These are phyloP conservation scores for Centrapalus pauciflorus DNA, from an alignment of 129 eudicot genomes.

Conservation along the genomic window DNA sequence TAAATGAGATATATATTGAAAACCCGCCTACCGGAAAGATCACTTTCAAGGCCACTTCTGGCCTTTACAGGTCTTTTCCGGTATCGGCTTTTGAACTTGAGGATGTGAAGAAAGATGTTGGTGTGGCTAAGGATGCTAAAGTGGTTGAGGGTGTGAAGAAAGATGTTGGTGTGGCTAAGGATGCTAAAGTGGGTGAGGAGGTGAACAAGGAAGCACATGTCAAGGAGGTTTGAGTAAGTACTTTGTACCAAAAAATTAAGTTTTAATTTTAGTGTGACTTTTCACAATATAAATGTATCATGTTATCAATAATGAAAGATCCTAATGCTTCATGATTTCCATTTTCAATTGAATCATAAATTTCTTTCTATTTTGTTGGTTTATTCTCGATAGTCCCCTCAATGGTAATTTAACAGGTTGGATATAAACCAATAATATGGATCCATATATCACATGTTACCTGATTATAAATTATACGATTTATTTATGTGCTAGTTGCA, in stretches of 20 bases:
- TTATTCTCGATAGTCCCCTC: no score
- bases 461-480: no score
- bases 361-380: no score
- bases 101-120: constrained; percentile 37
- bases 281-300: constrained; percentile 7
- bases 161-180: constrained; percentile 15
- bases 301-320: constrained; percentile 16
- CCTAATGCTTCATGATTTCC: constrained; percentile 7
- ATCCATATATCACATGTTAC: no score
- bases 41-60: constrained; percentile 61
- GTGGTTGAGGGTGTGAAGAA: constrained; percentile 10
- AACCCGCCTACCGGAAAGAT: constrained; percentile 52
- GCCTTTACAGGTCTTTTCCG: constrained; percentile 56
- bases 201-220: constrained; percentile 10
- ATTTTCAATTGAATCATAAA: not conserved
- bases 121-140: constrained; percentile 22
- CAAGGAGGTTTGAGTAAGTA: constrained; percentile 24
- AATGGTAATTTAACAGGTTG: no score
- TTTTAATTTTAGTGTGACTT: no score
- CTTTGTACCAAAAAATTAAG: constrained; percentile 17
- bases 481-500: no score
- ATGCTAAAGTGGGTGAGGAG: constrained; percentile 14
- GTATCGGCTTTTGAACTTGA: constrained; percentile 52
- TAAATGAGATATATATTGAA: constrained; percentile 43
- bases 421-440: no score